A percentile compares a stretch with the other conserved stretches of the same genome.
Evolutionary conservation across 768 basidiomycete genomes (phyloP).

Genomic region (Tubosaeta sp.): DNA sequence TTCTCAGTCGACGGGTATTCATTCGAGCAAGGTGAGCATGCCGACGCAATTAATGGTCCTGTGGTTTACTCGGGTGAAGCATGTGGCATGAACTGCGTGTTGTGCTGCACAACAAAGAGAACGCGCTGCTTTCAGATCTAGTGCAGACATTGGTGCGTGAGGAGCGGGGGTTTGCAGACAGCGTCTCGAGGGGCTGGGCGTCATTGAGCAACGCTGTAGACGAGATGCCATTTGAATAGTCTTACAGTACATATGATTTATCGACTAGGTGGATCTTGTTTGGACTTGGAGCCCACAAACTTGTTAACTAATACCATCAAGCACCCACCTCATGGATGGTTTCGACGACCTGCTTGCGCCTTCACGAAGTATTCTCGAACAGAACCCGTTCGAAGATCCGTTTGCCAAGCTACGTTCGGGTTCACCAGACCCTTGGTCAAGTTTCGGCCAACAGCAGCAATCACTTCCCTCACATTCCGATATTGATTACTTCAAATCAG

Average conservation of each 20-base stretch:
- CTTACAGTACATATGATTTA: slow-evolving; percentile 7
- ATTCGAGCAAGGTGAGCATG: slow-evolving; percentile 73
- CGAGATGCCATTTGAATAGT: slow-evolving; percentile 81
- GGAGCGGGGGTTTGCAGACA: slow-evolving; percentile 65
- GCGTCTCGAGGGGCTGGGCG: slow-evolving; percentile 66
- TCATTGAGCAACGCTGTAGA: slow-evolving; percentile 67
- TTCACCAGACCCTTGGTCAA: slow-evolving; percentile 77
- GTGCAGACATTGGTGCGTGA: slow-evolving; percentile 71
- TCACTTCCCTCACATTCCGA: slow-evolving; percentile 17
- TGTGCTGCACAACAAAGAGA: slow-evolving; percentile 87
- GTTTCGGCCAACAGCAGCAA: slow-evolving; percentile 42
- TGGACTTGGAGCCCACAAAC: not conserved
- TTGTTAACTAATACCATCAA: not conserved
- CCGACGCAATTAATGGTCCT: not conserved
- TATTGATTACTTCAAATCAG: slow-evolving; percentile 27
- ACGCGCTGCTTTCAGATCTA: slow-evolving; percentile 69
- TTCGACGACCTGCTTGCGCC: slow-evolving; percentile 73
- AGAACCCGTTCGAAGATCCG: slow-evolving; percentile 73
- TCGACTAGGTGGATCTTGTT: slow-evolving; percentile 7
- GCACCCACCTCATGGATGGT: slow-evolving; percentile 50
- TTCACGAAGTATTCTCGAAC: slow-evolving; percentile 59
- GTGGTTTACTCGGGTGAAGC: slow-evolving; percentile 36
- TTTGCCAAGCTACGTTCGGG: slow-evolving; percentile 57
- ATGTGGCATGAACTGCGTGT: slow-evolving; percentile 97
- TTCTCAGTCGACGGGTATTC: slow-evolving; percentile 77